Base-by-base conservation (phyloP, 176 grass and related monocot genomes). In the Phragmites australis region DNA sequence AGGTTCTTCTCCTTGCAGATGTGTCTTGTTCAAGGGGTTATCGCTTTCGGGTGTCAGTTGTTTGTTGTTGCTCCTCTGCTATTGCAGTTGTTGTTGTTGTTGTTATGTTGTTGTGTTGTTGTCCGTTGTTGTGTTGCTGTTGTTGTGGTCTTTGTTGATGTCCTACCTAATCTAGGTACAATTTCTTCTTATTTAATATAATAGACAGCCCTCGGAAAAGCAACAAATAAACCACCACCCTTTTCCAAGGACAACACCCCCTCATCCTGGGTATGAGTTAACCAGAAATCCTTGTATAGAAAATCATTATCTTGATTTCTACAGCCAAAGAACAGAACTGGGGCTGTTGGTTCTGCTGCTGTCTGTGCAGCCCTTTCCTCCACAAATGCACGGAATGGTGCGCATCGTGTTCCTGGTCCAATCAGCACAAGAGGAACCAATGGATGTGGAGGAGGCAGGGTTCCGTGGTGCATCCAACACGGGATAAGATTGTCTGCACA, bases 201-300 rank as follows among this genome's bases (percentile, higher is more conserved):
- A n/a, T n/a, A n/a, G n/a, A n/a, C n/a, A n/a, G n/a, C 95, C 77
- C 95, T 89, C 45, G 95, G 94, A 80, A 98, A 98, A 3, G 92
- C 95, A 65, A 94, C 88, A 65, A 89, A 98, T 22, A 98, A 84
- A 34, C 95, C 95, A n/a, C 95, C 92, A 14, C 95, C 92, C 2
- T 83, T 92, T 74, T 91, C 42, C 7, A 8, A 47, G 15, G 95
- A 94, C 43, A 98, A 56, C 13, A 94, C 81, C 9, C 92, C 90
- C 29, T 87, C 32, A n/a, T 91, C 84, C 53, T 91, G 82, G n/a
- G 90, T 68, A 69, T 98, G 92, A 42, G 79, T 66, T 58, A 89
- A 65, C 95, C 95, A 98, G 74, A 98, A 98, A 29, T 98, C 86
- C 70, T 87, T 81, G 15, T 94, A 98, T 43, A 98, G 74, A 58